These are phyloP conservation scores for Trypanosoma brucei DNA, from an alignment of 208 protist species.

Conservation along the genomic window DNA sequence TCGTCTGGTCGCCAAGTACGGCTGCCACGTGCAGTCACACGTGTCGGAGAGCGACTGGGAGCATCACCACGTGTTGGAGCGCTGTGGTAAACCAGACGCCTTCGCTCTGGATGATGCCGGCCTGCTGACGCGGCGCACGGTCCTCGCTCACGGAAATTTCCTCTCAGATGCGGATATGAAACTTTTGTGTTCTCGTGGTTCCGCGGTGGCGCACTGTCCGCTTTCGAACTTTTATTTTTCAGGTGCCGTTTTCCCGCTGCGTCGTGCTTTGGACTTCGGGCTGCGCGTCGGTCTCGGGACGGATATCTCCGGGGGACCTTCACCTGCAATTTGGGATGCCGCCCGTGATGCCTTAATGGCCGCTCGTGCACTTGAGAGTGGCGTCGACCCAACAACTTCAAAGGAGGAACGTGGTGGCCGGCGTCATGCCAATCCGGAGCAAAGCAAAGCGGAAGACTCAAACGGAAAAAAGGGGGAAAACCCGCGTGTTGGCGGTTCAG, in stretches of 20 bases:
- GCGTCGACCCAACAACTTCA: slow-evolving; percentile 31
- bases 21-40: slow-evolving; percentile 73
- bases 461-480: no score
- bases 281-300: slow-evolving; percentile 92
- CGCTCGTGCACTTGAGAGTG: slow-evolving; percentile 54
- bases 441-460: no score
- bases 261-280: slow-evolving; percentile 49
- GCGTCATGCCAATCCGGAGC: slow-evolving; percentile 4
- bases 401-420: slow-evolving; percentile 25
- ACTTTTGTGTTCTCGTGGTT: slow-evolving; percentile 45
- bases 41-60: slow-evolving; percentile 86
- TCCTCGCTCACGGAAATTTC: slow-evolving; percentile 91
- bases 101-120: slow-evolving; percentile 78
- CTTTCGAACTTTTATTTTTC: slow-evolving; percentile 90
- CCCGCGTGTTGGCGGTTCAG: no score
- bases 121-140: slow-evolving; percentile 69
- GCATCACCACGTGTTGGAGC: slow-evolving; percentile 87
- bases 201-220: slow-evolving; percentile 89
- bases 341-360: slow-evolving; percentile 74
- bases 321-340: slow-evolving; percentile 77
- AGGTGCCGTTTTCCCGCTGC: slow-evolving; percentile 67
- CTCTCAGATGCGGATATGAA: slow-evolving; percentile 80
- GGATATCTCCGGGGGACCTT: slow-evolving; percentile 90
- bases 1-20: slow-evolving; percentile 59
- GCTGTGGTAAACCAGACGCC: slow-evolving; percentile 78